Evolutionary conservation across 805 yeast genomes (phyloP).

Genomic region (Alloascoidea hylecoeti): DNA sequence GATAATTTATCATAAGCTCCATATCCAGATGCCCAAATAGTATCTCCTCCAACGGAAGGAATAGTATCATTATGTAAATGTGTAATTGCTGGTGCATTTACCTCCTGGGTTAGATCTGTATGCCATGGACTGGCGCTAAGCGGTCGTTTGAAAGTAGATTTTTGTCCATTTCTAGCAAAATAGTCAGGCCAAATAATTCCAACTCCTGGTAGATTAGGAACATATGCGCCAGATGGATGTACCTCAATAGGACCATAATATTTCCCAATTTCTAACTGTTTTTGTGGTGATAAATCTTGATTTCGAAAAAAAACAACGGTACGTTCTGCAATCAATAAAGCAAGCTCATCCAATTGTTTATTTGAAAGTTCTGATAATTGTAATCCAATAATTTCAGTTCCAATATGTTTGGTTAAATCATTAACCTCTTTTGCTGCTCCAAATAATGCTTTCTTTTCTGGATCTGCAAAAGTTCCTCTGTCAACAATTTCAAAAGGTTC

Average conservation of each 20-base stretch:
- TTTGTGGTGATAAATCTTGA: constrained; percentile 26
- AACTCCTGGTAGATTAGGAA: constrained; percentile 23
- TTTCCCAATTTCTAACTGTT: constrained; percentile 28
- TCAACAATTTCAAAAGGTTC: constrained; percentile 20
- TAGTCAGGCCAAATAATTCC: constrained; percentile 28
- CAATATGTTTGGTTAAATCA: constrained; percentile 29
- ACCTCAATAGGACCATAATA: constrained; percentile 30
- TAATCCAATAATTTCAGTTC: constrained; percentile 37
- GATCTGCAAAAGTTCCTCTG: constrained; percentile 22
- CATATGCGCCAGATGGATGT: constrained; percentile 23
- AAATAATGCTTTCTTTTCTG: constrained; percentile 25
- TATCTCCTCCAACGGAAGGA: constrained; percentile 39
- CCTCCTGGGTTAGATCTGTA: constrained; percentile 41
- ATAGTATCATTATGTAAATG: constrained; percentile 36
- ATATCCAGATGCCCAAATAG: constrained; percentile 36
- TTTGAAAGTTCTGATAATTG: constrained; percentile 27
- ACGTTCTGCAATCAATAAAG: constrained; percentile 31
- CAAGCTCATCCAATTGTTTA: constrained; percentile 31
- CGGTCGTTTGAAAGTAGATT: constrained; percentile 11
- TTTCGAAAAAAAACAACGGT: constrained; percentile 35
- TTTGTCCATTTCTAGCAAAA: constrained; percentile 14
- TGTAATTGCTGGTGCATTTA: constrained; percentile 42
- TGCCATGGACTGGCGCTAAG: constrained; percentile 27
- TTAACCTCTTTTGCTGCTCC: constrained; percentile 27
- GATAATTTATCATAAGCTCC: constrained; percentile 40